Evolutionary conservation across 257 asterid genomes (phyloP).

Genomic region (Rubia yunnanensis): DNA sequence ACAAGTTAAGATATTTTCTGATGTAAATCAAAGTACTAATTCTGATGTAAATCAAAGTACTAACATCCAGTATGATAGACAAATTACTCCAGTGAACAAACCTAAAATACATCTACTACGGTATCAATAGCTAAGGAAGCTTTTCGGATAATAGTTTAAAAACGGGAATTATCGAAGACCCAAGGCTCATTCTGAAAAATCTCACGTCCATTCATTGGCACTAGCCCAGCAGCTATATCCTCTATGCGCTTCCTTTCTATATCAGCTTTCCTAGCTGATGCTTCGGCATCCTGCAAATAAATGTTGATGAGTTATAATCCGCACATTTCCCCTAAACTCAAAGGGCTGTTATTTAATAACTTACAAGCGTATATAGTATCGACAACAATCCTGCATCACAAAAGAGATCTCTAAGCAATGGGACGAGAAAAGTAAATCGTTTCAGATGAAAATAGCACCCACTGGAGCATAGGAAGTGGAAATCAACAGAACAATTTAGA

Average conservation of each 20-base stretch:
- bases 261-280: slow-evolving; percentile 57
- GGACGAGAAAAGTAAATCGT: background rate
- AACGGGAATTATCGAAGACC: slow-evolving; percentile 68
- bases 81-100: background rate
- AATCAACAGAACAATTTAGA: background rate
- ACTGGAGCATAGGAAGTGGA: background rate
- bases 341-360: background rate
- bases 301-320: background rate
- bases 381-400: background rate
- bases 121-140: background rate
- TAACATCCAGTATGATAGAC: background rate
- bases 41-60: background rate
- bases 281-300: slow-evolving; percentile 51
- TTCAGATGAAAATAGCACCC: background rate
- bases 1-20: background rate
- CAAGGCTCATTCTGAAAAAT: slow-evolving; percentile 66
- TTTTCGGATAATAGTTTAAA: slow-evolving; percentile 12
- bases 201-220: slow-evolving; percentile 84
- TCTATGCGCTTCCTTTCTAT: slow-evolving; percentile 62
- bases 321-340: background rate
- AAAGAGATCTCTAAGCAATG: background rate
- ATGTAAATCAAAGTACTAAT: background rate
- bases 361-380: background rate
- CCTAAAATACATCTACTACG: background rate
- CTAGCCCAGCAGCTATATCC: slow-evolving; percentile 68